Evolutionary conservation across 2,329 filamentous ascomycete species (phyloP).

Genomic region (Diaporthe sp.): DNA sequence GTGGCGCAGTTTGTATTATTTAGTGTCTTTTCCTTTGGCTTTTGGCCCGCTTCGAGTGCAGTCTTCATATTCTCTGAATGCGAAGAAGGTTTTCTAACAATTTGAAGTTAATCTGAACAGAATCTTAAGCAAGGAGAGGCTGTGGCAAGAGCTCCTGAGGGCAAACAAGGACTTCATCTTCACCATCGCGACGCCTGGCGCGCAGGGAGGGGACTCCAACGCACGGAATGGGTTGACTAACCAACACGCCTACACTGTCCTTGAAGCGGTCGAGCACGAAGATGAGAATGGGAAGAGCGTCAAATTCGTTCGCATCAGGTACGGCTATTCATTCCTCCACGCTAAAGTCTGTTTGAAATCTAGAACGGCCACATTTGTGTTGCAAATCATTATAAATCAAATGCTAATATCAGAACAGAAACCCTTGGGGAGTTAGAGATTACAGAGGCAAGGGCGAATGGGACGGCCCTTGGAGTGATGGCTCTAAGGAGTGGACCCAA

Average conservation of each 20-base stretch:
- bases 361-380: too few species aligned
- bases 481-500: conserved; percentile 80
- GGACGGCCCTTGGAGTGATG: conserved; percentile 81
- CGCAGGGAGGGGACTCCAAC: neutral
- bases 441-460: conserved; percentile 67
- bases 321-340: conserved; percentile 20
- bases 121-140: conserved; percentile 75
- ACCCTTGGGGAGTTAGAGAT: conserved; percentile 76
- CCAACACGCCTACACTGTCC: conserved; percentile 66
- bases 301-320: conserved; percentile 62
- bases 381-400: neutral
- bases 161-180: conserved; percentile 78
- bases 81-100: neutral
- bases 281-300: conserved; percentile 56
- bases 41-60: neutral
- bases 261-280: conserved; percentile 61
- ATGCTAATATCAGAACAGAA: conserved; percentile 57
- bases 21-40: accelerated
- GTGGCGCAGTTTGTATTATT: neutral
- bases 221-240: conserved; percentile 44
- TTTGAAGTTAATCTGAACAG: conserved; percentile 63
- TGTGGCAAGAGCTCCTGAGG: conserved; percentile 78
- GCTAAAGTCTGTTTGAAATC: neutral
- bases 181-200: conserved; percentile 50
- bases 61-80: neutral